Base-by-base conservation (phyloP, 768 basidiomycete genomes). In the Pleurotus tuoliensis region DNA sequence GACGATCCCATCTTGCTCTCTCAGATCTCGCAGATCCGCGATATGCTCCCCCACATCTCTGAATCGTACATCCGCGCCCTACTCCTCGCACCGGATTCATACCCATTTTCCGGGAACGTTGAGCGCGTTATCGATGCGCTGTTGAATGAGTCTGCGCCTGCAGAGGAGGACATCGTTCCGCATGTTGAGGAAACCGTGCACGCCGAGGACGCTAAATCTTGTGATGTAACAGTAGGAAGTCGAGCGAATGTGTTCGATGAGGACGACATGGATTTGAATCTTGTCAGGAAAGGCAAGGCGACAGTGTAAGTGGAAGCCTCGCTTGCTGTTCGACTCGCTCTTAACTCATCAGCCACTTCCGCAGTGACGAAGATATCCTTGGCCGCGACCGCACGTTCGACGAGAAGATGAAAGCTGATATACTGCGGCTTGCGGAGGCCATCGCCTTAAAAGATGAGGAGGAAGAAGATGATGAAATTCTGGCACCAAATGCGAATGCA, bases 331-430 rank as follows among this genome's bases (percentile, higher is more conserved):
- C 37, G 41, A 22, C 47, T 39, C 6, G n/a, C 5, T 12, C 30
- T 18, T 27, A 45, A 34, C 48, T 50, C 34, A 58, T 55, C 56
- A 47, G 9, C 18, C 27, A 46, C 25, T 48, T 24, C 51, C 49
- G 25, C 48, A 83, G 84, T 20, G 76, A 78, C 34, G 78, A 83
- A 25, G 74, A 72, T 12, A 61, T 64, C n/a, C 64, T 82, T 12
- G 66, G 84, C 6, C 76, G 77, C 12, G 89, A 94, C 62, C 78
- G 76, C 4, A 69, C 75, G 1, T 81, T 81, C 64, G 76, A 82
- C n/a, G 85, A 86, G 41, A 73, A 86, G 61, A 88, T 94, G 82
- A 94, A 95, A 64, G 82, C 83, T 1, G 87, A 90, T 54, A 94
- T 94, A 62, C 75, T 94, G 12, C 82, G 90, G 24, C 79, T 88